Evolutionary conservation across 768 basidiomycete species (phyloP).

Genomic region (Cystofilobasidium capitatum): DNA sequence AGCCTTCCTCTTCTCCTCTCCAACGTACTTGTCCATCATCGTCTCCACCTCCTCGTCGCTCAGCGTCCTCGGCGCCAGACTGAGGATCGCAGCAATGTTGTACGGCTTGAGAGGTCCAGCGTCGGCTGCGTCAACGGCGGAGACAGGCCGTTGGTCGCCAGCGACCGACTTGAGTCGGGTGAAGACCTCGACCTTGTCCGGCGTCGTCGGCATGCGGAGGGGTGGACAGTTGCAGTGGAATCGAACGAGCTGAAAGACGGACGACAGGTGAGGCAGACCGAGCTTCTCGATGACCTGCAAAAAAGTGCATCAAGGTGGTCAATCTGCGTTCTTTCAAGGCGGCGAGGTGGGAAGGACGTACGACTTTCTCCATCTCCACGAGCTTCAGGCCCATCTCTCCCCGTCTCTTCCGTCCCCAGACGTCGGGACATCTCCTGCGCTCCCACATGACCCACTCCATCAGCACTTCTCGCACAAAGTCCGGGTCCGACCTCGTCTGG

Average conservation of each 20-base stretch:
- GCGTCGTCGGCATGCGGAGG: neutral
- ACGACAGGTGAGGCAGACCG: neutral
- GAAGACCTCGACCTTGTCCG: neutral
- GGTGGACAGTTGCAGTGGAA: constrained; percentile 4
- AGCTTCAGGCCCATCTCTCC: constrained; percentile 11
- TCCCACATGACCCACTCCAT: constrained; percentile 18
- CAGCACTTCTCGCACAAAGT: constrained; percentile 12
- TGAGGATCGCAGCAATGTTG: constrained; percentile 4
- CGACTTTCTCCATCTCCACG: constrained; percentile 1
- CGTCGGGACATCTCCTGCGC: neutral
- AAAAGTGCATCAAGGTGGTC: neutral
- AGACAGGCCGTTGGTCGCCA: neutral
- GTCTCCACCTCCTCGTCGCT: neutral
- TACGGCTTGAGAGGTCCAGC: neutral
- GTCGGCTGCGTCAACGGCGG: neutral
- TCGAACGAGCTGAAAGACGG: constrained; percentile 1
- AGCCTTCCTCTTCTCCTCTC: neutral
- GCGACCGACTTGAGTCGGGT: neutral
- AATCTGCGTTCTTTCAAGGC: too few species aligned
- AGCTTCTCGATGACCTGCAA: neutral
- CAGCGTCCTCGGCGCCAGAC: constrained; percentile 4
- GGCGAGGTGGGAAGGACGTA: neutral
- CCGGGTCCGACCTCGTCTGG: neutral
- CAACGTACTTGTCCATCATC: neutral
- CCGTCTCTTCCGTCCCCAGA: constrained; percentile 9